These are phyloP conservation scores for Borovskyia barvae DNA, from an alignment of 208 protist species.

Conservation along the genomic window DNA sequence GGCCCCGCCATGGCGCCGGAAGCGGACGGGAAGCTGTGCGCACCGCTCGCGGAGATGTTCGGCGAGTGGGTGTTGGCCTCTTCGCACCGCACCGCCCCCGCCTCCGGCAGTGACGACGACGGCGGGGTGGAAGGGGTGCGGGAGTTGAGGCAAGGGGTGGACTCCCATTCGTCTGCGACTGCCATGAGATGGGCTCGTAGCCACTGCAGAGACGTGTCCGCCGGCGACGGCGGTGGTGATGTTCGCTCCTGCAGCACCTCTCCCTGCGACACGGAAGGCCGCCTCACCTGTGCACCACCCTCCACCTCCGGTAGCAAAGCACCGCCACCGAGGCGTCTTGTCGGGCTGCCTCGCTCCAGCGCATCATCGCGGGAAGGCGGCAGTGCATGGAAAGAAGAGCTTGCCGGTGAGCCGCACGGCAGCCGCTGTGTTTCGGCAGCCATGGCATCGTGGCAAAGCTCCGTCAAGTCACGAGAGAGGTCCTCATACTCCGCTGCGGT, in stretches of 20 bases:
- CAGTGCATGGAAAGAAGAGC: neutral
- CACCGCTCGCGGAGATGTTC: no score
- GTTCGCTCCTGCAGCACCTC: neutral
- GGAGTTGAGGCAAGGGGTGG: slow-evolving; percentile 12
- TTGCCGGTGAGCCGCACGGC: no score
- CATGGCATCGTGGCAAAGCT: neutral
- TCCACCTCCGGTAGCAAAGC: no score
- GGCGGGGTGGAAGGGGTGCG: neutral
- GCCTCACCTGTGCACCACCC: no score
- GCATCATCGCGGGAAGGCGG: no score
- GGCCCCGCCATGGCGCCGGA: neutral
- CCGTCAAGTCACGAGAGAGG: neutral
- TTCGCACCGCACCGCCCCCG: no score
- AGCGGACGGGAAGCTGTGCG: no score
- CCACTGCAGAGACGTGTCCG: neutral
- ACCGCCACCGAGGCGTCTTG: no score
- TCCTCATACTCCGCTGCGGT: neutral
- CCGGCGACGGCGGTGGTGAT: neutral
- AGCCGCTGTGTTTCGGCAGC: slow-evolving; percentile 21
- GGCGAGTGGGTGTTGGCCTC: no score
- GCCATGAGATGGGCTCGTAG: slow-evolving; percentile 2
- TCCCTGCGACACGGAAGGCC: neutral
- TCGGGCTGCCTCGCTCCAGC: neutral
- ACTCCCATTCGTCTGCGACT: slow-evolving; percentile 7
- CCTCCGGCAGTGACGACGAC: no score